These are phyloP conservation scores for Solanum pimpinellifolium DNA, from an alignment of 257 asterid species.

Conservation along the genomic window DNA sequence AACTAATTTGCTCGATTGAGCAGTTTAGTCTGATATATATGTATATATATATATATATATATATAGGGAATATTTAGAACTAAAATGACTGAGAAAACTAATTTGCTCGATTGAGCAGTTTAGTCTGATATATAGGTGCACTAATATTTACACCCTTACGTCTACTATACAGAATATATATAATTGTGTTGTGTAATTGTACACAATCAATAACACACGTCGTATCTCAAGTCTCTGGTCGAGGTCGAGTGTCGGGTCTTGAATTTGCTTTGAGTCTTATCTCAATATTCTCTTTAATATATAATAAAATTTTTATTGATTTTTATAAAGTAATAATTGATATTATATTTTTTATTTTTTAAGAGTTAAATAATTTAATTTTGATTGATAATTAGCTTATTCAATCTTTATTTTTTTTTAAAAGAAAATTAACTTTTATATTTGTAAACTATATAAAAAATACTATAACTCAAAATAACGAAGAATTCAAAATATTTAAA, in stretches of 20 bases:
- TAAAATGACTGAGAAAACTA: neutral
- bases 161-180: neutral
- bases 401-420: too few relatives aligned
- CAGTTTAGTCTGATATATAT: too few relatives aligned
- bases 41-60: too few relatives aligned
- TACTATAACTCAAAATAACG: too few relatives aligned
- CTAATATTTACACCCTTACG: neutral
- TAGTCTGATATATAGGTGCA: neutral
- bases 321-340: neutral
- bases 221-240: too few relatives aligned
- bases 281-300: too few relatives aligned
- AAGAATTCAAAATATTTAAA: too few relatives aligned
- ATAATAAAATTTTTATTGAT: neutral
- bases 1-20: too few relatives aligned
- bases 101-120: neutral
- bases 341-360: neutral
- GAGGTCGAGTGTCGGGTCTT: too few relatives aligned
- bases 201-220: neutral
- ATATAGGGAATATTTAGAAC: neutral
- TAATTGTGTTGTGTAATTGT: neutral
- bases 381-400: fast-evolving
- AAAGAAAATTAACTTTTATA: too few relatives aligned
- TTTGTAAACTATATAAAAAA: too few relatives aligned
- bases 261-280: neutral
- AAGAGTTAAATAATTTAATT: too few relatives aligned